Conservation (phyloP, 2,329 filamentous ascomycete species). For the Colletotrichum graminicola region DNA sequence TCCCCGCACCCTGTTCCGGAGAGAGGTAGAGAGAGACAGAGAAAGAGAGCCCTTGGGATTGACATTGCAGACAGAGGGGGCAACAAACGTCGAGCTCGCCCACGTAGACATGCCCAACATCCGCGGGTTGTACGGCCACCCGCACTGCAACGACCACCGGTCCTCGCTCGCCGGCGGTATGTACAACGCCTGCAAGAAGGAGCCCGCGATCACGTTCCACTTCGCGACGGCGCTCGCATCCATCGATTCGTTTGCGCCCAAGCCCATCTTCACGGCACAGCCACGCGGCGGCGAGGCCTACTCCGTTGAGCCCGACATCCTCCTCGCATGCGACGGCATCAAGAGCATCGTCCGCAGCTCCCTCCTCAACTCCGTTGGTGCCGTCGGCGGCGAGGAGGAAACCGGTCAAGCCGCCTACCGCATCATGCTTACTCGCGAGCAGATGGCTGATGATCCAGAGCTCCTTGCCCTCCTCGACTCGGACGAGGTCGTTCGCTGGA, state of each 20-base stretch:
- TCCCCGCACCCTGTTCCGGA: background rate
- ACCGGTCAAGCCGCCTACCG: conserved; percentile 84
- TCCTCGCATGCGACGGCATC: conserved; percentile 68
- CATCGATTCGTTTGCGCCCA: conserved; percentile 70
- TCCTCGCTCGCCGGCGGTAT: conserved; percentile 77
- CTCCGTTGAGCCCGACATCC: conserved; percentile 64
- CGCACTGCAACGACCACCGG: conserved; percentile 85
- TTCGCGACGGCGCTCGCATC: conserved; percentile 70
- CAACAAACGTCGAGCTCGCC: conserved; percentile 75
- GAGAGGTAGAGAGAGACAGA: background rate
- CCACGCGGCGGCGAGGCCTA: conserved; percentile 68
- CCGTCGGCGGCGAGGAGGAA: conserved; percentile 69
- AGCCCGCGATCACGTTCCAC: conserved; percentile 75
- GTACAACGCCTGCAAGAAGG: conserved; percentile 76
- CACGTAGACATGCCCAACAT: conserved; percentile 79
- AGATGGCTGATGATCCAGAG: conserved; percentile 76
- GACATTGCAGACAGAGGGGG: conserved; percentile 64
- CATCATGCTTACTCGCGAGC: conserved; percentile 78
- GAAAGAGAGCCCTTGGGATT: conserved; percentile 3
- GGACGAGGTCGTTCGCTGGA: conserved; percentile 79
- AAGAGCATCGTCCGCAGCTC: conserved; percentile 64
- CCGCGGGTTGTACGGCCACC: conserved; percentile 75
- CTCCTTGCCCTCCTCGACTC: conserved; percentile 75
- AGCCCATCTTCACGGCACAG: conserved; percentile 69
- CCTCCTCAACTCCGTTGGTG: conserved; percentile 66